Evolutionary conservation across 805 yeast genomes (phyloP).

Genomic region (Myxozyma monticola): DNA sequence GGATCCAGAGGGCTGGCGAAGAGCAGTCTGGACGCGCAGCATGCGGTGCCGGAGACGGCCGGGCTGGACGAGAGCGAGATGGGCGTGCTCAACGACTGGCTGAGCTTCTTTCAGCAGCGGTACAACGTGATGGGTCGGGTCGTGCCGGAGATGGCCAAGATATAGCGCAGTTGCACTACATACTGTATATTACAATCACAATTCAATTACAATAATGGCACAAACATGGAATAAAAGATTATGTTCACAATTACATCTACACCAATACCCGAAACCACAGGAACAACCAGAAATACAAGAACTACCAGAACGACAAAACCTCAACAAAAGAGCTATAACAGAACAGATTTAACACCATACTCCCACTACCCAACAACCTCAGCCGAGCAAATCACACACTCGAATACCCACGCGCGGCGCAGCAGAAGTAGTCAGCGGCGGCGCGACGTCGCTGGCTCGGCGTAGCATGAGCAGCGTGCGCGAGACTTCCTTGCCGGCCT

Average conservation of each 20-base stretch:
- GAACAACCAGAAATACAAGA: too few species aligned
- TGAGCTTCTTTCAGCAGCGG: constrained; percentile 47
- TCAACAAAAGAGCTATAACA: too few species aligned
- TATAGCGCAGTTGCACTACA: not conserved
- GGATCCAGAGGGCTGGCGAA: constrained; percentile 75
- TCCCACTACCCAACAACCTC: not conserved
- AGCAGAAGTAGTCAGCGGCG: not conserved
- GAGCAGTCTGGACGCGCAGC: constrained; percentile 58
- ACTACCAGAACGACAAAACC: too few species aligned
- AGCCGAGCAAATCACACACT: constrained; percentile 28
- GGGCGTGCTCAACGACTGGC: constrained; percentile 73
- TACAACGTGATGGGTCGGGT: constrained; percentile 26
- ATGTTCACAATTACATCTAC: too few species aligned
- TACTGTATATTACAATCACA: not conserved
- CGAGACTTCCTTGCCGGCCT: constrained; percentile 27
- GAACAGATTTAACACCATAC: too few species aligned
- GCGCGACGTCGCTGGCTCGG: constrained; percentile 11
- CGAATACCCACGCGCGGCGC: constrained; percentile 18
- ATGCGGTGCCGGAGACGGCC: constrained; percentile 43
- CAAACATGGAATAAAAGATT: too few species aligned
- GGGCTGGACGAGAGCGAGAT: constrained; percentile 60
- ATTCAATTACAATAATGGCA: not conserved
- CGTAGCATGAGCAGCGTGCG: constrained; percentile 28
- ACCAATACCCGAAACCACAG: too few species aligned
- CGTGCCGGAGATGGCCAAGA: constrained; percentile 10